Evolutionary conservation across 768 basidiomycete species (phyloP).

Genomic region (Leccinum ochraceum): DNA sequence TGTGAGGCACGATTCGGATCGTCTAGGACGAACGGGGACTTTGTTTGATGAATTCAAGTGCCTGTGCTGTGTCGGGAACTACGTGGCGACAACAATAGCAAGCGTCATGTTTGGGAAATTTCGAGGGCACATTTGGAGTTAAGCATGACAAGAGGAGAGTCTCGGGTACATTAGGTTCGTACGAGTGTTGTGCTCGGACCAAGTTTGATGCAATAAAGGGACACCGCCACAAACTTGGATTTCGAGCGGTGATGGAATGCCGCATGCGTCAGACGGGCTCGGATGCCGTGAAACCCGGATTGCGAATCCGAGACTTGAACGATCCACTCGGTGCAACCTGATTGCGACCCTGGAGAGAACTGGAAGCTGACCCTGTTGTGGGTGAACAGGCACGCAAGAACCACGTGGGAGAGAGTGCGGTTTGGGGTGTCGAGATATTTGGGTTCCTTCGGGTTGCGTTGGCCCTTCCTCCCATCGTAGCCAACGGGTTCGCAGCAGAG

Average conservation of each 20-base stretch:
- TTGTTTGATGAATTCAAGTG: neutral
- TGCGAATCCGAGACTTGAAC: conserved; percentile 8
- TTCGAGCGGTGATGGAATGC: neutral
- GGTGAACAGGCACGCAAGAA: conserved; percentile 25
- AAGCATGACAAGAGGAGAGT: conserved; percentile 18
- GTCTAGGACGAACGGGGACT: conserved; percentile 1
- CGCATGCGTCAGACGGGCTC: conserved; percentile 2
- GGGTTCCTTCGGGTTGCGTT: conserved; percentile 15
- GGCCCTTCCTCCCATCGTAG: conserved; percentile 14
- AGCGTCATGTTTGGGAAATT: conserved; percentile 7
- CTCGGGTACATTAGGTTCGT: conserved; percentile 14
- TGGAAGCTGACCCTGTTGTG: conserved; percentile 12
- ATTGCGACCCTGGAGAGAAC: conserved; percentile 14
- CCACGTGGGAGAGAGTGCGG: conserved; percentile 26
- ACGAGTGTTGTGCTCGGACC: conserved; percentile 3
- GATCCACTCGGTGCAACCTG: conserved; percentile 16
- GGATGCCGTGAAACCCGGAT: conserved; percentile 13
- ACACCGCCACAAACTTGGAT: conserved; percentile 15
- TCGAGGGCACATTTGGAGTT: neutral
- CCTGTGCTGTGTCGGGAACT: conserved; percentile 3
- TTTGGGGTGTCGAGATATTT: conserved; percentile 22
- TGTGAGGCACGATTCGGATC: neutral
- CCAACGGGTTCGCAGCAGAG: conserved; percentile 11
- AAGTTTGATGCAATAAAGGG: neutral
- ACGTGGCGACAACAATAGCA: conserved; percentile 10